Evolutionary conservation across 2,329 filamentous ascomycete species (phyloP).

Genomic region (Myriosclerotinia curreyana): DNA sequence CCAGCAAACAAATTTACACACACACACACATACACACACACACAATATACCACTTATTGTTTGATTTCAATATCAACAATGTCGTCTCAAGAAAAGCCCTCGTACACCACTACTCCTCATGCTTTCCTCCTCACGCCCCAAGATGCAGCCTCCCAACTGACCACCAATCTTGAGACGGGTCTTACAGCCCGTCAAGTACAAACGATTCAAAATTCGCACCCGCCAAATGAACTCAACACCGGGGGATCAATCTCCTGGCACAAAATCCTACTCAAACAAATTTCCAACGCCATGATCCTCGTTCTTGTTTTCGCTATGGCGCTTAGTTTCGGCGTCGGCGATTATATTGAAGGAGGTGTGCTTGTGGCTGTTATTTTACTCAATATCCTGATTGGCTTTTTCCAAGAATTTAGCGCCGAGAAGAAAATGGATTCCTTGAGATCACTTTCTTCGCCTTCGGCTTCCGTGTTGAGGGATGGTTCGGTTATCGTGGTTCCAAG

Average conservation of each 20-base stretch:
- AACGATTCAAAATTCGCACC: slow-evolving; percentile 57
- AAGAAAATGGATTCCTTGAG: slow-evolving; percentile 53
- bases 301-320: slow-evolving; percentile 58
- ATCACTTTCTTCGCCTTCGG: slow-evolving; percentile 50
- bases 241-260: slow-evolving; percentile 65
- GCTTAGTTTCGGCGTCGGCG: slow-evolving; percentile 55
- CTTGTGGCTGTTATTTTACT: slow-evolving; percentile 56
- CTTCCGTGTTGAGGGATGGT: slow-evolving; percentile 50
- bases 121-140: slow-evolving; percentile 60
- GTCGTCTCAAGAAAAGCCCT: slow-evolving; percentile 4
- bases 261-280: slow-evolving; percentile 63
- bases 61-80: background rate
- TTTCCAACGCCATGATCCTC: slow-evolving; percentile 69
- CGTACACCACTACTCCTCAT: slow-evolving; percentile 41
- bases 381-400: slow-evolving; percentile 57
- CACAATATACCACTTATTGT: background rate
- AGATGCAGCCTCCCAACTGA: slow-evolving; percentile 60
- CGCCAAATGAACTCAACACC: slow-evolving; percentile 39
- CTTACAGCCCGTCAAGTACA: slow-evolving; percentile 59
- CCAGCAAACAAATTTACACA: background rate
- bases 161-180: slow-evolving; percentile 64
- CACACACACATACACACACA: background rate
- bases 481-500: slow-evolving; percentile 50
- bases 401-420: slow-evolving; percentile 53
- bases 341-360: slow-evolving; percentile 60